Evolutionary conservation across 257 asterid genomes (phyloP), one percentile per base, ranked within the genome.

Genomic region (Gardenia jasminoides): DNA sequence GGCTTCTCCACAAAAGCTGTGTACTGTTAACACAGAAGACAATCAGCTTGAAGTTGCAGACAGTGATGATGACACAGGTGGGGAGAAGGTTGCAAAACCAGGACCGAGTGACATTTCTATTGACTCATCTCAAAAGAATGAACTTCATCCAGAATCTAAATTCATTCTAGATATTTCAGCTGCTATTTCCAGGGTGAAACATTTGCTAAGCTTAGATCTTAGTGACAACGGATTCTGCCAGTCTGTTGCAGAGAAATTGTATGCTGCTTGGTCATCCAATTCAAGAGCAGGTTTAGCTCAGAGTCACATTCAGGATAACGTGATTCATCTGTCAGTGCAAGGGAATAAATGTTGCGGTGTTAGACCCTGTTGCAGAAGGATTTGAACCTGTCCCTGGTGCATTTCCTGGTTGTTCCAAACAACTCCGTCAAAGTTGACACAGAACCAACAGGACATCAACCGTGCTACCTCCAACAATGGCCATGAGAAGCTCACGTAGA

Each of bases 291-390:
- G 87, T 78, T 82, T 76, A 52, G 86, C 89, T 41, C 74, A 26
- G 82, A 87, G 86, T 43, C 99, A 95, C 68, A 76, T 89, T 3
- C 83, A 85, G 41, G 93, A 80, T 67, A 78, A 82, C 50, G 74
- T 71, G 7, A 61, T 93, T 47, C 99, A 96, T 87, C 87, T 93
- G 22, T 88, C 94, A 0, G 90, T 88, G 82, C 82, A 82, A 61
- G 99, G 90, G 69, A 80, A 77, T 10, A 85, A 86, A 68, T 95
- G 97, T 79, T 93, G 98, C 36, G 82, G 88, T 65, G 31, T 79
- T 36, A 93, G 83, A 82, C 61, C 97, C 24, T 95, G 98, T 82
- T 95, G 99, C 86, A 85, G 88, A 84, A 89, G 84, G 88, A 74
- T 84, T 61, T 92, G 85, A 92, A 39, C 62, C 5, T 56, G n/a